Evolutionary conservation across 148 eudicot species (phyloP).

Genomic region (Beta vulgaris): DNA sequence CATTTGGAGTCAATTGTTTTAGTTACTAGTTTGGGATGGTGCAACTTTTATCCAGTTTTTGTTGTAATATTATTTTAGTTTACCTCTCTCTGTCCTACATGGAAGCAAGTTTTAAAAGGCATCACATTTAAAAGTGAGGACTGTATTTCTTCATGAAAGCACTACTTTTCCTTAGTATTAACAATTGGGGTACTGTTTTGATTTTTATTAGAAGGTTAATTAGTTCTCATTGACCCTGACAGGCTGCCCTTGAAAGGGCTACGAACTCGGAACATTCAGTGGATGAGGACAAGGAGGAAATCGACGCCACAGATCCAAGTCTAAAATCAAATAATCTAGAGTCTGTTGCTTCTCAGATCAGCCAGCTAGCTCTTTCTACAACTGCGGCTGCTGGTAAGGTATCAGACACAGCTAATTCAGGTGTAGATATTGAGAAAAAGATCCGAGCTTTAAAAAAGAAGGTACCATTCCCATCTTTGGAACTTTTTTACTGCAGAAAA

Average conservation of each 20-base stretch:
- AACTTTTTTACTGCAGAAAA: neutral
- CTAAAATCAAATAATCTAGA: constrained; percentile 39
- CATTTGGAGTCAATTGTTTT: neutral
- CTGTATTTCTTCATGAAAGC: neutral
- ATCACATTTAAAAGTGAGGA: too few species aligned
- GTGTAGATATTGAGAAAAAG: constrained; percentile 71
- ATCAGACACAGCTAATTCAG: constrained; percentile 36
- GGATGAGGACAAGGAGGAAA: constrained; percentile 43
- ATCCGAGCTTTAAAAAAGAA: constrained; percentile 91
- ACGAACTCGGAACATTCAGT: constrained; percentile 38
- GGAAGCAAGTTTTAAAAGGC: too few species aligned
- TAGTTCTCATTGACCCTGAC: constrained; percentile 20
- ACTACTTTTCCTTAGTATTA: neutral
- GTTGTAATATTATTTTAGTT: neutral
- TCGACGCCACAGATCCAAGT: constrained; percentile 36
- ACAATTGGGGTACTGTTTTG: neutral
- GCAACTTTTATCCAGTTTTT: neutral
- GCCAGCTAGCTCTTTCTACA: constrained; percentile 50
- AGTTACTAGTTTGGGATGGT: neutral
- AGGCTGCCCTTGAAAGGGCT: constrained; percentile 64
- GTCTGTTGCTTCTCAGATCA: constrained; percentile 58
- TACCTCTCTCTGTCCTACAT: too few species aligned
- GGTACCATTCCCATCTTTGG: constrained; percentile 36
- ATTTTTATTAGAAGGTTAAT: neutral
- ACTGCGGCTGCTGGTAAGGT: constrained; percentile 24